Evolutionary conservation across 2,329 filamentous ascomycete species (phyloP).

Genomic region (Fusarium lateritium): DNA sequence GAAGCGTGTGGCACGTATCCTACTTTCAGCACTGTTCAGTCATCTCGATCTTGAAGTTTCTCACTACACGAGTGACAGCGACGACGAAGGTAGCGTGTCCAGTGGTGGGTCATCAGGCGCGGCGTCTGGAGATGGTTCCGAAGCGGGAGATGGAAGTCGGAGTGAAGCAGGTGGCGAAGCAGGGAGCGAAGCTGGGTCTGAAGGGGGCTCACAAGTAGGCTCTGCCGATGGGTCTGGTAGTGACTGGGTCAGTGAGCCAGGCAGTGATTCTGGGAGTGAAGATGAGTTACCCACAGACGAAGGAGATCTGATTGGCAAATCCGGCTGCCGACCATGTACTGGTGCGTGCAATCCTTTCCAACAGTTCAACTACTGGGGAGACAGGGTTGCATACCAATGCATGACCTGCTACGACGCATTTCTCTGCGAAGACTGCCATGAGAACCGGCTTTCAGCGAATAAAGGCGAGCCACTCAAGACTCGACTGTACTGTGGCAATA

Average conservation of each 20-base stretch:
- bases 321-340: conserved; percentile 3
- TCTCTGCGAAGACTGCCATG: conserved; percentile 37
- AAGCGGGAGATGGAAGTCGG: neutral
- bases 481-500: conserved; percentile 27
- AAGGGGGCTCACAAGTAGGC: neutral
- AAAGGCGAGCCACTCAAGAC: conserved; percentile 18
- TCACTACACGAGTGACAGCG: neutral
- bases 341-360: conserved; percentile 18
- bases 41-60: conserved; percentile 21
- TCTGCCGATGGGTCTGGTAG: neutral
- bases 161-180: neutral
- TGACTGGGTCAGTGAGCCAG: neutral
- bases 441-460: conserved; percentile 24
- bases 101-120: neutral
- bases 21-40: conserved; percentile 47
- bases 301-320: conserved; percentile 22
- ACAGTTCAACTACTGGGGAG: conserved; percentile 35
- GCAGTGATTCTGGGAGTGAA: conserved; percentile 2
- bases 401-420: conserved; percentile 13
- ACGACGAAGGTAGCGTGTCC: neutral
- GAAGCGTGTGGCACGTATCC: conserved; percentile 36
- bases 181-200: neutral
- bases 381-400: conserved; percentile 24
- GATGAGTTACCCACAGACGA: conserved; percentile 22
- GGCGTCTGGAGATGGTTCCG: neutral